Conservation (phyloP, 2,329 filamentous ascomycete genomes). For the Monosporascus cannonballus region DNA sequence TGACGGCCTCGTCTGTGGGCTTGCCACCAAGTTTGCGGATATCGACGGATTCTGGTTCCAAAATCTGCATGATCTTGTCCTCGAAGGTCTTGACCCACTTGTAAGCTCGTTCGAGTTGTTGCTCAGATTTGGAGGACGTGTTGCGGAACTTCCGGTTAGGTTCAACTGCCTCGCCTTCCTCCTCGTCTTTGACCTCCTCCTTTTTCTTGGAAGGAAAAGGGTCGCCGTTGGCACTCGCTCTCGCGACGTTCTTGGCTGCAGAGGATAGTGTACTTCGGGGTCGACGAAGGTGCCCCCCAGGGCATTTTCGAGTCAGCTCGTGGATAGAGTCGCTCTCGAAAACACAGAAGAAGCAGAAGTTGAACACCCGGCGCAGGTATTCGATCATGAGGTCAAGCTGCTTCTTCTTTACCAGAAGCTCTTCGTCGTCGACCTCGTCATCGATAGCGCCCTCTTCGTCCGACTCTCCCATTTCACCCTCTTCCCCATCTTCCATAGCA, state of each 20-base stretch:
- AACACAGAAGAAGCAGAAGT: conserved; percentile 99
- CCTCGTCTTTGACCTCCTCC: conserved; percentile 52
- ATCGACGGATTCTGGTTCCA: conserved; percentile 84
- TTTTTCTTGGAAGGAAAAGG: conserved; percentile 81
- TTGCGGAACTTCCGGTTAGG: conserved; percentile 67
- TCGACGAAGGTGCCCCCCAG: conserved; percentile 91
- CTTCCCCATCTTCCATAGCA: conserved; percentile 55
- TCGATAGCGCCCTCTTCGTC: conserved; percentile 74
- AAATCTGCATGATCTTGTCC: conserved; percentile 87
- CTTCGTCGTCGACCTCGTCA: conserved; percentile 85
- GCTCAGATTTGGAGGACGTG: conserved; percentile 70
- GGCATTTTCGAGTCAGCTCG: conserved; percentile 91
- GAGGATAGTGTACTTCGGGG: conserved; percentile 80
- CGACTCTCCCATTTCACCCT: conserved; percentile 67
- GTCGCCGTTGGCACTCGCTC: conserved; percentile 75
- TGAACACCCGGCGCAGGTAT: conserved; percentile 93
- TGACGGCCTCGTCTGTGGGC: conserved; percentile 74
- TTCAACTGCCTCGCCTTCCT: conserved; percentile 57
- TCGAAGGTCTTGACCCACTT: conserved; percentile 99
- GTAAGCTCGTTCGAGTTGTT: conserved; percentile 88
- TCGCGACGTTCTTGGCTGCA: conserved; percentile 76
- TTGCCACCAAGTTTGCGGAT: conserved; percentile 88
- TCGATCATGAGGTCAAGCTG: conserved; percentile 93
- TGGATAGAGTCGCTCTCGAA: conserved; percentile 98
- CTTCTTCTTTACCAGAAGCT: conserved; percentile 89